phyloP scores from a whole-genome alignment of 2,329 filamentous ascomycete genomes.

The Dichotomopilus funicola region DNA sequence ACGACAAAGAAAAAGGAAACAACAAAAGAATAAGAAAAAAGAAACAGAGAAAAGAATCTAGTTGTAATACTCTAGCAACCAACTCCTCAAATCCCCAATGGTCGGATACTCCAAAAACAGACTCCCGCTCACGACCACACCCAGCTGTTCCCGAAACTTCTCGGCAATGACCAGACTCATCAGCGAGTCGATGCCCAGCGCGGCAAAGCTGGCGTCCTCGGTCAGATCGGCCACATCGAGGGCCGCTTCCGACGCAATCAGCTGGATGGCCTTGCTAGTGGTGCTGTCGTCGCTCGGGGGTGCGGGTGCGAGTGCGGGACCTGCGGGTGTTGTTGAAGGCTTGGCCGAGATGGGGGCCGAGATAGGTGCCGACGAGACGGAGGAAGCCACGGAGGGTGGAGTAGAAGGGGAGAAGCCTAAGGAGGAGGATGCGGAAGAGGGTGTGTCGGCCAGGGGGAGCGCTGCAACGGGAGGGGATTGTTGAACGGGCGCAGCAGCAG shows the following conservation, averaged over 20 bases:
- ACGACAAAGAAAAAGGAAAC: no score
- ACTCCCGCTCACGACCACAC: constrained; percentile 36
- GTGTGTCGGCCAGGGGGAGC: not conserved
- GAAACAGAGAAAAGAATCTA: not conserved
- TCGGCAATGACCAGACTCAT: constrained; percentile 50
- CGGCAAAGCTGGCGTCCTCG: constrained; percentile 35
- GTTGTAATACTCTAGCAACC: constrained; percentile 18
- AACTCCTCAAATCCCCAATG: constrained; percentile 27
- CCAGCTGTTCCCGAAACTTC: constrained; percentile 48
- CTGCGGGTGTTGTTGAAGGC: not conserved
- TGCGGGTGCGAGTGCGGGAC: not conserved
- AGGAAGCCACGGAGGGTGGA: no score
- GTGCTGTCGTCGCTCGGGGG: constrained; percentile 7
- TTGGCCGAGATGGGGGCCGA: not conserved
- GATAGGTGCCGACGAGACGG: not conserved
- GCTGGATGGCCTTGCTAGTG: constrained; percentile 24
- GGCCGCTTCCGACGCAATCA: constrained; percentile 51
- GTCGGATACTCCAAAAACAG: constrained; percentile 33
- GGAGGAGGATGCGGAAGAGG: no score
- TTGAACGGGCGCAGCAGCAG: not conserved
- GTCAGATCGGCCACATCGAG: constrained; percentile 43
- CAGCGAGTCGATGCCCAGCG: constrained; percentile 51
- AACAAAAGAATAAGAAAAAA: not conserved
- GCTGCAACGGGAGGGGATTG: not conserved
- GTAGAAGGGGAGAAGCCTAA: no score